These are phyloP conservation scores for Thinopyrum elongatum DNA, from an alignment of 176 grass and related monocot genomes.

Conservation along the genomic window DNA sequence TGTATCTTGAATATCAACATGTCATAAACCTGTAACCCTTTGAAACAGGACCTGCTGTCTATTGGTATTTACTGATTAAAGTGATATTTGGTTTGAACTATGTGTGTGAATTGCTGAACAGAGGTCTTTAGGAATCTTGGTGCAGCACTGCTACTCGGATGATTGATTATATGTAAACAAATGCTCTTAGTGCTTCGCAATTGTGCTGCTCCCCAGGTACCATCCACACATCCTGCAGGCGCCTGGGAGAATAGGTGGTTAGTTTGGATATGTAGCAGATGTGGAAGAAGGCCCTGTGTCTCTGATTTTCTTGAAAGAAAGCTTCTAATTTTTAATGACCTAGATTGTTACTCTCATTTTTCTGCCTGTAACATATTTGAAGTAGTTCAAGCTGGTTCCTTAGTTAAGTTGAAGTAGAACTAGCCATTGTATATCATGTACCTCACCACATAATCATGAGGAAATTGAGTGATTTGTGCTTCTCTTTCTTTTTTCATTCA, in stretches of 20 bases:
- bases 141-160: neutral
- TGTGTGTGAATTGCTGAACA: neutral
- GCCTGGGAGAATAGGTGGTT: neutral
- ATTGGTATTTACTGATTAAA: slow-evolving; percentile 1
- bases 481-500: neutral
- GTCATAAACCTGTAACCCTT: neutral
- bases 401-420: neutral
- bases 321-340: neutral
- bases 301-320: neutral
- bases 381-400: neutral
- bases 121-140: neutral
- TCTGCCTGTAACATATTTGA: neutral
- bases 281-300: neutral
- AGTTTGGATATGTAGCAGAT: neutral
- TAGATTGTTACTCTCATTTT: neutral
- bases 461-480: neutral
- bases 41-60: neutral
- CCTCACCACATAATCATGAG: neutral
- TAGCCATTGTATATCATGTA: neutral
- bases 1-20: neutral
- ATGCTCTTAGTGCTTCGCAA: neutral
- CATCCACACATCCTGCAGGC: neutral
- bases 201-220: neutral
- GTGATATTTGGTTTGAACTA: neutral
- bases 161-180: neutral